phyloP scores from a whole-genome alignment of 768 basidiomycete species.

The Neoboletus magnificus region DNA sequence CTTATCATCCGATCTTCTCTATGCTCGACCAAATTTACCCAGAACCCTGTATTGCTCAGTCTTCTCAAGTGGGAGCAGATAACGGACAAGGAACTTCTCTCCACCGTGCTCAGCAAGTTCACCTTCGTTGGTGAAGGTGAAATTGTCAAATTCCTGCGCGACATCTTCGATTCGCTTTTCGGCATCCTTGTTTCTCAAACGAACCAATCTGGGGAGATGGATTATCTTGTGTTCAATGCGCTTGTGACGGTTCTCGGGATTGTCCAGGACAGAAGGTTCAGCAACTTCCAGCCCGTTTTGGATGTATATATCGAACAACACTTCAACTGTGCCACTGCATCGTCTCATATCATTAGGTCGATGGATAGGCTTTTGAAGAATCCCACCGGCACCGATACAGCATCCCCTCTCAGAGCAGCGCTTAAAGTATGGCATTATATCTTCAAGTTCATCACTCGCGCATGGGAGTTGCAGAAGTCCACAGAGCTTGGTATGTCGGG shows the following conservation, averaged over 20 bases:
- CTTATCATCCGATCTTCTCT: slow-evolving; percentile 83
- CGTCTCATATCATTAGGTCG: slow-evolving; percentile 80
- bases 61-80: slow-evolving; percentile 81
- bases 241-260: slow-evolving; percentile 90
- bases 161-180: slow-evolving; percentile 92
- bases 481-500: slow-evolving; percentile 77
- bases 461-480: slow-evolving; percentile 81
- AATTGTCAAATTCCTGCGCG: slow-evolving; percentile 87
- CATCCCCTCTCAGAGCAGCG: slow-evolving; percentile 78
- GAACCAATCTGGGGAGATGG: slow-evolving; percentile 77
- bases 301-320: slow-evolving; percentile 92
- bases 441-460: slow-evolving; percentile 91
- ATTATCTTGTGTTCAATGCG: slow-evolving; percentile 84
- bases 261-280: slow-evolving; percentile 90
- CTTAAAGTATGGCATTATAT: slow-evolving; percentile 97
- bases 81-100: slow-evolving; percentile 58
- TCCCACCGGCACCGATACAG: slow-evolving; percentile 69
- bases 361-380: slow-evolving; percentile 80
- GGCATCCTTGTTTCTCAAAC: slow-evolving; percentile 74
- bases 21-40: slow-evolving; percentile 89
- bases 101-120: slow-evolving; percentile 75
- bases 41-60: slow-evolving; percentile 79
- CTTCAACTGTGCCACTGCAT: slow-evolving; percentile 76
- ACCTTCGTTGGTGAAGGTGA: slow-evolving; percentile 93
- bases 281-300: slow-evolving; percentile 90